A percentile compares a stretch with the other conserved stretches of the same genome.
phyloP scores from a whole-genome alignment of 441 rosid species.

The Syzygium syzygioides region DNA sequence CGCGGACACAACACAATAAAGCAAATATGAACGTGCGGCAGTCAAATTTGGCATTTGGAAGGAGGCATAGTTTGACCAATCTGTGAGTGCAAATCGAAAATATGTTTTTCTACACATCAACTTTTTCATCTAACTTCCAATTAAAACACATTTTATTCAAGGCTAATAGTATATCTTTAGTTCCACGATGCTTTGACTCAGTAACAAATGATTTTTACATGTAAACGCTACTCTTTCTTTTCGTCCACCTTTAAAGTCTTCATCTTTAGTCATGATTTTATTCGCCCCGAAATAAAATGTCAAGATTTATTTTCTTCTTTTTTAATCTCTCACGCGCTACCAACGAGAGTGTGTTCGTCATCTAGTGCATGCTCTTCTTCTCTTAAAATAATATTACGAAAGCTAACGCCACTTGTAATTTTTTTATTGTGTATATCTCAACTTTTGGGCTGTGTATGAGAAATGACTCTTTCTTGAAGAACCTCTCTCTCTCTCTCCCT shows the following conservation, averaged over 20 bases:
- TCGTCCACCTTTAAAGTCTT: background rate
- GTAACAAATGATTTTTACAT: background rate
- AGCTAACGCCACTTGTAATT: background rate
- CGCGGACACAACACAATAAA: background rate
- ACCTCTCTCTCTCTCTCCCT: background rate
- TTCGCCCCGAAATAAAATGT: background rate
- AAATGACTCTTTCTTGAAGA: constrained; percentile 27
- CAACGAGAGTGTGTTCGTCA: background rate
- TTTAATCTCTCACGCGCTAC: background rate
- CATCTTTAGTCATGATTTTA: background rate
- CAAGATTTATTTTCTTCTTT: background rate
- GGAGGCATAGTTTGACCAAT: background rate
- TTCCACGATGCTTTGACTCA: background rate
- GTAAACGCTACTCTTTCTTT: background rate
- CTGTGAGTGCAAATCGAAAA: background rate
- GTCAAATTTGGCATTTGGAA: background rate
- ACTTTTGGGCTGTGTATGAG: constrained; percentile 25
- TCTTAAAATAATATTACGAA: background rate
- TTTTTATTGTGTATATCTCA: background rate
- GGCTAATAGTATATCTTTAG: background rate
- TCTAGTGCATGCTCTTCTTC: background rate
- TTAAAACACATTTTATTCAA: background rate
- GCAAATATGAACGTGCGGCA: background rate
- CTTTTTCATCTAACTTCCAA: background rate
- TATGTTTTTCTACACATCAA: background rate